Percentiles rank a stretch among this genome's conserved stretches.
phyloP scores from a whole-genome alignment of 2,329 filamentous ascomycete species.

The Cercospora sp. region DNA sequence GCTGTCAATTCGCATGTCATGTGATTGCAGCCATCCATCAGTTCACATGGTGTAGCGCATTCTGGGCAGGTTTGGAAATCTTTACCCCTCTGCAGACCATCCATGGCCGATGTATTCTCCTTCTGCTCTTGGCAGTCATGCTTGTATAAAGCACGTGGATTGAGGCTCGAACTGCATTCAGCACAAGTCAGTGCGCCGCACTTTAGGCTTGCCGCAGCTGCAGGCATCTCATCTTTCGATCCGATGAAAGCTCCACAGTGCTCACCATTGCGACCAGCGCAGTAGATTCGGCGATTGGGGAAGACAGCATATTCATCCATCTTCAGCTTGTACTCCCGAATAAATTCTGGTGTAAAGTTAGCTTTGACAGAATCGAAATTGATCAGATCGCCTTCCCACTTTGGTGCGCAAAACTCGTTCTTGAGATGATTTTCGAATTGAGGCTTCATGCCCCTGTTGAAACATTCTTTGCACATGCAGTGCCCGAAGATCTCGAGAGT shows the following conservation, averaged over 20 bases:
- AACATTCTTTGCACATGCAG: neutral
- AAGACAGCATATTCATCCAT: neutral
- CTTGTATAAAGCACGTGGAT: neutral
- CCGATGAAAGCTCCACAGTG: neutral
- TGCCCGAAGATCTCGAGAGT: neutral
- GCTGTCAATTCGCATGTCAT: neutral
- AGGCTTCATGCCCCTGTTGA: neutral
- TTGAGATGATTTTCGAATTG: neutral
- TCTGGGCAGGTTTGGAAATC: neutral
- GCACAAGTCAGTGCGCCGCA: neutral
- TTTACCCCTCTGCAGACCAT: neutral
- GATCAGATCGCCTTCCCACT: neutral
- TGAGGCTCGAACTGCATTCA: neutral
- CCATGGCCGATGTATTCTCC: neutral
- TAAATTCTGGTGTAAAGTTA: neutral
- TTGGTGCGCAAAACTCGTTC: neutral
- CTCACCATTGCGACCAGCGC: neutral
- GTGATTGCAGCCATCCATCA: neutral
- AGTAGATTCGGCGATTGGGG: neutral
- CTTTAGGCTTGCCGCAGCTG: neutral
- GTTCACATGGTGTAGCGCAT: neutral
- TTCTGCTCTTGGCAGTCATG: neutral
- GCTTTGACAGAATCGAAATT: neutral
- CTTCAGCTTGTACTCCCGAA: neutral
- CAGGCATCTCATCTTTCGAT: neutral